Percentiles rank a stretch among this genome's conserved stretches.
phyloP scores from a whole-genome alignment of 2,329 filamentous ascomycete species.

The Zymoseptoria crescenta region DNA sequence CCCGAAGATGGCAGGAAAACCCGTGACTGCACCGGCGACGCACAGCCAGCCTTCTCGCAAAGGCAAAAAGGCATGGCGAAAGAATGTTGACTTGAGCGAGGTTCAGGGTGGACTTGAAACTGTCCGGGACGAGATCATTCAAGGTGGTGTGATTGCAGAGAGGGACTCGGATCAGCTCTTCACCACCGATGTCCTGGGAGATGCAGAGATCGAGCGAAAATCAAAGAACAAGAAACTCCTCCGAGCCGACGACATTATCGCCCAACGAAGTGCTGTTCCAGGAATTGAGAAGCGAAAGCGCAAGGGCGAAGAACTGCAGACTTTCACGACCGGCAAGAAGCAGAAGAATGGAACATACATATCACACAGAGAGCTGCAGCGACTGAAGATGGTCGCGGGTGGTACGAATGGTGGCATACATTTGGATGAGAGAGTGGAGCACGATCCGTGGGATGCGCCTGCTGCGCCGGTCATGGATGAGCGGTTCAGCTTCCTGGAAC shows the following conservation, averaged over 20 bases:
- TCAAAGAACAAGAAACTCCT: constrained; percentile 65
- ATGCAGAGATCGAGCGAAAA: constrained; percentile 56
- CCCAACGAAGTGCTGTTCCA: constrained; percentile 71
- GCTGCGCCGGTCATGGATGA: constrained; percentile 43
- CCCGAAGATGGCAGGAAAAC: constrained; percentile 11
- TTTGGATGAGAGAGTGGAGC: constrained; percentile 48
- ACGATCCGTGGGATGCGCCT: constrained; percentile 68
- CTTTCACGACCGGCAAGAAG: constrained; percentile 51
- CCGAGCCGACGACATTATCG: constrained; percentile 87
- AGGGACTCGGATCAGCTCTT: constrained; percentile 79
- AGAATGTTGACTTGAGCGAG: constrained; percentile 90
- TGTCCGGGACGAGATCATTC: constrained; percentile 81
- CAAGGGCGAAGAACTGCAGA: constrained; percentile 57
- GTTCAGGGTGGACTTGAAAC: constrained; percentile 75
- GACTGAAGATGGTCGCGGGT: constrained; percentile 67
- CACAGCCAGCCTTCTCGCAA: constrained; percentile 87
- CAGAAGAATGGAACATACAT: constrained; percentile 67
- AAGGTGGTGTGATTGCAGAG: constrained; percentile 81
- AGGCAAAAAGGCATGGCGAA: constrained; percentile 97
- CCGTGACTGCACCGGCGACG: constrained; percentile 60
- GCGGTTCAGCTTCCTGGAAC: constrained; percentile 57
- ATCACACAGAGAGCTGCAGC: constrained; percentile 72
- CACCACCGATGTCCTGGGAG: constrained; percentile 67
- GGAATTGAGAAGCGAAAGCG: constrained; percentile 70
- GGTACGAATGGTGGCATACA: constrained; percentile 54